phyloP scores from a whole-genome alignment of 306 rosid genomes.

The Cucurbita pepo region DNA sequence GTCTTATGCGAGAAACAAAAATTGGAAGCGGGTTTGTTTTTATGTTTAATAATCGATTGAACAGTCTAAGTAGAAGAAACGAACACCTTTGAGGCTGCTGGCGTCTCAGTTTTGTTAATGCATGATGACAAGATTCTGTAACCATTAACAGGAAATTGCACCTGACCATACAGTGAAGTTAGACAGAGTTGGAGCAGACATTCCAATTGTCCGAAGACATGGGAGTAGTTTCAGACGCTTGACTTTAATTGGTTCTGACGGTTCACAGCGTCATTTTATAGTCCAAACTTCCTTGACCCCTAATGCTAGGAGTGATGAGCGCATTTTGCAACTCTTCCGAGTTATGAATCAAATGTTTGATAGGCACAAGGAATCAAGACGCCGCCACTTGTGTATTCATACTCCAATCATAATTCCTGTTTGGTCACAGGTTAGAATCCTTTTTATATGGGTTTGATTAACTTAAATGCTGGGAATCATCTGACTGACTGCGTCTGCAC shows the following conservation, averaged over 20 bases:
- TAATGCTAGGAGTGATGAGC: conserved; percentile 95
- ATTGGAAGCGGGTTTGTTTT: background rate
- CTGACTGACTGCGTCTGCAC: background rate
- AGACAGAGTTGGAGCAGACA: conserved; percentile 94
- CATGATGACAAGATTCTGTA: background rate
- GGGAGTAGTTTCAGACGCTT: conserved; percentile 97
- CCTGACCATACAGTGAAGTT: conserved; percentile 91
- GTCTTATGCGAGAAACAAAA: background rate
- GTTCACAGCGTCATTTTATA: conserved; percentile 97
- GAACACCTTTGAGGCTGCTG: background rate
- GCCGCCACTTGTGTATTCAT: conserved; percentile 89
- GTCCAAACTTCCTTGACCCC: conserved; percentile 99
- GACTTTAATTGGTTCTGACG: conserved; percentile 97
- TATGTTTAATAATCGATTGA: background rate
- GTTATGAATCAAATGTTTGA: conserved; percentile 99
- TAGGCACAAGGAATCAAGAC: conserved; percentile 97
- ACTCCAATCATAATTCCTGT: conserved; percentile 97
- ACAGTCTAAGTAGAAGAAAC: background rate
- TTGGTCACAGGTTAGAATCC: conserved; percentile 83
- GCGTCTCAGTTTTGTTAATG: background rate
- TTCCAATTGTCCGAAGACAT: conserved; percentile 95
- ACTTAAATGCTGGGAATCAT: background rate
- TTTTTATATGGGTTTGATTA: background rate
- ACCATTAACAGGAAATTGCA: conserved; percentile 62
- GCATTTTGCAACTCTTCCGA: conserved; percentile 95